Evolutionary conservation across 2,329 filamentous ascomycete species (phyloP), one percentile per base, ranked within the genome.

Genomic region (Magnaporthiopsis rhizophila): DNA sequence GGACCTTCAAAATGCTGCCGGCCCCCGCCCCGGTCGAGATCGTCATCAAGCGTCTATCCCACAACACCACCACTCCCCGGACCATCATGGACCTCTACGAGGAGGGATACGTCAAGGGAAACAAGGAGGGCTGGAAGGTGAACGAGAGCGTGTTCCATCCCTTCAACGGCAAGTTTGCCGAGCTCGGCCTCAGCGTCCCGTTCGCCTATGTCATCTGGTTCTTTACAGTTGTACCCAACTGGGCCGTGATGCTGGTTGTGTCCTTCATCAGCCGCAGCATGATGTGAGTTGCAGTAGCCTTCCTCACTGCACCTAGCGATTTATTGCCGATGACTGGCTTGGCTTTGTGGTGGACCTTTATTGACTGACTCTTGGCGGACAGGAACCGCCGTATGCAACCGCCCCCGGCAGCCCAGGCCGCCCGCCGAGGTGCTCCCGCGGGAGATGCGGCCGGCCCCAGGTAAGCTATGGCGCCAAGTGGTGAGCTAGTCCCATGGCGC

Each of bases 201-300:
- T 76, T 89, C 58, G 90, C 83, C 65, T 92, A 90, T 73, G 69
- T 83, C 62, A 80, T 91, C 69, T 92, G 86, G 84, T 80, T 80
- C 68, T 86, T 90, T 71, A 81, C 83, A 70, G 77, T 89, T 61
- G 76, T 91, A 65, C 84, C 90, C 65, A 86, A 88, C 79, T 94
- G 90, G 90, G 77, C 86, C 64, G 87, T 92, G 72, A 93, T 94
- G 90, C 81, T 94, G 69, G 73, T 85, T 61, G 81, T 94, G 69
- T 90, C 88, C 63, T 86, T 93, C 74, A 72, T 89, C 68, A 91
- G 87, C 81, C 83, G 90, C 73, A 84, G 80, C 65, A 83, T 93
- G 76, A 92, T 93, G 90, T 92, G 79, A 83, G 89, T 81, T 64
- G 3, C 30, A 11, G 28, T 38, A 15, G 12, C 11, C 21, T 34